A percentile compares a stretch with the other conserved stretches of the same genome.
phyloP scores from a whole-genome alignment of 1,139 yeast species.

The Pichia sp. region DNA sequence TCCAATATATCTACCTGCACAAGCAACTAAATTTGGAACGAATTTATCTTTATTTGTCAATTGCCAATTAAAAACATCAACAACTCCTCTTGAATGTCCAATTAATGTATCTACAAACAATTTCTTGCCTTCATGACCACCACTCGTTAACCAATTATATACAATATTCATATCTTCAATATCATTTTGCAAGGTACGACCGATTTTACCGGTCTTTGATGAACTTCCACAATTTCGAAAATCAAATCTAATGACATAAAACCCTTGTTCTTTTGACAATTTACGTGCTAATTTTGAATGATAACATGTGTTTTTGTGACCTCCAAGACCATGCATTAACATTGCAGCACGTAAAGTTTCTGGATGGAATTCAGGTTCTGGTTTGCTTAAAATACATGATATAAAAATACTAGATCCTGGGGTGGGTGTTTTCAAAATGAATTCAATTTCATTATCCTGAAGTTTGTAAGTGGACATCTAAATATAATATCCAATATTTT shows the following conservation, averaged over 20 bases:
- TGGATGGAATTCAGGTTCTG: conserved; percentile 16
- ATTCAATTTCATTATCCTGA: conserved; percentile 15
- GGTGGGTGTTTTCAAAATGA: conserved; percentile 13
- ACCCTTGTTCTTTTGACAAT: conserved; percentile 54
- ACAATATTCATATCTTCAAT: conserved; percentile 57
- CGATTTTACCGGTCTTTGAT: conserved; percentile 45
- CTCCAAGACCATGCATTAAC: conserved; percentile 72
- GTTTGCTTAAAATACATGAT: conserved; percentile 20
- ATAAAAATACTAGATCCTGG: conserved; percentile 9
- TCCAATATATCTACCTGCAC: conserved; percentile 60
- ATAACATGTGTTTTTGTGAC: conserved; percentile 77
- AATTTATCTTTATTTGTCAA: conserved; percentile 13
- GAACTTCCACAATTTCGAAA: conserved; percentile 84
- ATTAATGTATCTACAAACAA: conserved; percentile 51
- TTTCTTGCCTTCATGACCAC: conserved; percentile 35
- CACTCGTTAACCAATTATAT: conserved; percentile 39
- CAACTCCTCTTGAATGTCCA: conserved; percentile 76
- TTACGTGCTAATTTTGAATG: conserved; percentile 57
- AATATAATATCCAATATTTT: no score
- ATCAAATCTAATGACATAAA: conserved; percentile 67
- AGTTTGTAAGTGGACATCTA: conserved; percentile 11
- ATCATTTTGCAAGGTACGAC: conserved; percentile 60
- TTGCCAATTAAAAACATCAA: conserved; percentile 76
- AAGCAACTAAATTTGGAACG: conserved; percentile 56
- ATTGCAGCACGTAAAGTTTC: conserved; percentile 32